These are phyloP conservation scores for Escovopsis sp. DNA, from an alignment of 2,329 filamentous ascomycete genomes.

Conservation along the genomic window DNA sequence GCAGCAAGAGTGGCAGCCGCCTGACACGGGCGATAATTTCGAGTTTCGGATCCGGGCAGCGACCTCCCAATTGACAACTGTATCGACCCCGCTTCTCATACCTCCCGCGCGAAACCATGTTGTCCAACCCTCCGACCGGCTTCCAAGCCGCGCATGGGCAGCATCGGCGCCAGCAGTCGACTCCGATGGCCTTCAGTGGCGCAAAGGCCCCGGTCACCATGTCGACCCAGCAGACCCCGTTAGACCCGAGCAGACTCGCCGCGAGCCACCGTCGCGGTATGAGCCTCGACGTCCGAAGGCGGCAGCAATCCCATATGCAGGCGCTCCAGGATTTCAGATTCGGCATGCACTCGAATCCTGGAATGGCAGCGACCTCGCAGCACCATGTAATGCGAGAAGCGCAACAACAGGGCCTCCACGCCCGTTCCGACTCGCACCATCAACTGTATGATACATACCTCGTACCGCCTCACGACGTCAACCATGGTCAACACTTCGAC, in stretches of 20 bases:
- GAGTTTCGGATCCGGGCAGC: slow-evolving; percentile 32
- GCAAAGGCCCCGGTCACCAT: slow-evolving; percentile 47
- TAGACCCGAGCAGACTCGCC: slow-evolving; percentile 11
- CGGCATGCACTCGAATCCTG: slow-evolving; percentile 40
- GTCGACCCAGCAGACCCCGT: slow-evolving; percentile 16
- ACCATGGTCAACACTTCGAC: slow-evolving; percentile 38
- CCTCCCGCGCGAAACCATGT: slow-evolving; percentile 60
- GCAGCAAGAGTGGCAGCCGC: too few species aligned
- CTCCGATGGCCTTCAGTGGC: slow-evolving; percentile 61
- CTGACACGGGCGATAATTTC: slow-evolving; percentile 4
- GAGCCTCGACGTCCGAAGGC: slow-evolving; percentile 62
- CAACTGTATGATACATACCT: slow-evolving; percentile 38
- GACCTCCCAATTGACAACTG: slow-evolving; percentile 32
- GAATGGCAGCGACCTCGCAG: slow-evolving; percentile 45
- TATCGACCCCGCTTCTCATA: slow-evolving; percentile 43
- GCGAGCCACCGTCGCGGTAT: slow-evolving; percentile 63
- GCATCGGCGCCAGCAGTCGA: slow-evolving; percentile 80
- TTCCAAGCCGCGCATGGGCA: slow-evolving; percentile 43
- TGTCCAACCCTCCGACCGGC: slow-evolving; percentile 59
- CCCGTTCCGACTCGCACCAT: slow-evolving; percentile 50
- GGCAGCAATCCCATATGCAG: slow-evolving; percentile 23
- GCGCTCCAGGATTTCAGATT: slow-evolving; percentile 23
- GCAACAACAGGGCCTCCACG: slow-evolving; percentile 68
- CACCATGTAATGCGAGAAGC: slow-evolving; percentile 68
- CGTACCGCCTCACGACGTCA: slow-evolving; percentile 39